Conservation (phyloP, 345 rosid genomes). For the Schrenkiella parvula region DNA sequence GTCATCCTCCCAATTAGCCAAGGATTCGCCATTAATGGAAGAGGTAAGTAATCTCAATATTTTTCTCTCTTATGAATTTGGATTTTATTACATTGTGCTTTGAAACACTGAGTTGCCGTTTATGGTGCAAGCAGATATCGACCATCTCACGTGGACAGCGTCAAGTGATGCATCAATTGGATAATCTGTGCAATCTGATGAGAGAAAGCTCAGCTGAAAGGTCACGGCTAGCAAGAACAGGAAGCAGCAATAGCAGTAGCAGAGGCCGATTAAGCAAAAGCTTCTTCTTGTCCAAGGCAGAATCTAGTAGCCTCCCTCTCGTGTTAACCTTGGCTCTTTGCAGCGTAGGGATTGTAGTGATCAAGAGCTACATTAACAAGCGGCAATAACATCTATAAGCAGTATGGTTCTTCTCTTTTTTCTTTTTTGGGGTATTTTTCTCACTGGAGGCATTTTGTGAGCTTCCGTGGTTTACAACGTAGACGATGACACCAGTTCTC, state of each 20-base stretch:
- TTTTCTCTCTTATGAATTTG: not conserved
- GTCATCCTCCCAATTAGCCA: conserved; percentile 73
- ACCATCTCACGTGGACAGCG: conserved; percentile 62
- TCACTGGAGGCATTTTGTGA: conserved; percentile 35
- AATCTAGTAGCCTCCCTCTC: conserved; percentile 51
- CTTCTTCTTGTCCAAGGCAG: conserved; percentile 24
- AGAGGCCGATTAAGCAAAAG: conserved; percentile 28
- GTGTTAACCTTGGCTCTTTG: conserved; percentile 52
- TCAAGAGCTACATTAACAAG: conserved; percentile 42
- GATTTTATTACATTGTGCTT: conserved; percentile 8
- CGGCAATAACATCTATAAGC: conserved; percentile 31
- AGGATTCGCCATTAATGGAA: conserved; percentile 72
- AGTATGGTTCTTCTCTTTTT: not conserved
- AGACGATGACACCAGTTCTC: conserved; percentile 7
- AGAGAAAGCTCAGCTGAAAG: conserved; percentile 45
- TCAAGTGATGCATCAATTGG: conserved; percentile 72
- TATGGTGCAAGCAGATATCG: conserved; percentile 49
- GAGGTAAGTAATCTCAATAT: conserved; percentile 50
- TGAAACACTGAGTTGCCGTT: conserved; percentile 9
- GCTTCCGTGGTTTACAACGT: conserved; percentile 24
- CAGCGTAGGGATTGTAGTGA: conserved; percentile 60
- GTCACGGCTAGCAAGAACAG: conserved; percentile 36
- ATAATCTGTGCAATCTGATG: conserved; percentile 57
- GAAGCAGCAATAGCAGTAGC: conserved; percentile 20
- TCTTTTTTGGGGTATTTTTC: not conserved